Conservation (phyloP, 495 filamentous ascomycete species). For the Aspergillus cristatus region DNA sequence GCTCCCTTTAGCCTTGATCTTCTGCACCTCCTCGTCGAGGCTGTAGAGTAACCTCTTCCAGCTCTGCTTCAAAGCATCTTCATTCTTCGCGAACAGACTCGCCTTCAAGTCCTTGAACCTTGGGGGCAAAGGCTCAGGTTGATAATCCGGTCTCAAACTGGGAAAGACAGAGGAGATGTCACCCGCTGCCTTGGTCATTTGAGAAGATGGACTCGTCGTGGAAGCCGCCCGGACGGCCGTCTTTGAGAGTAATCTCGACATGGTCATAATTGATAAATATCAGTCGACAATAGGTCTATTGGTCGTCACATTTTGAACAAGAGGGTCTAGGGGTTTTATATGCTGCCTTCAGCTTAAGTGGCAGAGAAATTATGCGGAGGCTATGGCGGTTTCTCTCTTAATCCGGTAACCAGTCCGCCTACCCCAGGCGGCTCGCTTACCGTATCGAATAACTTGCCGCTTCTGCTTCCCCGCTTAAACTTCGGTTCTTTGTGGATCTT, state of each 20-base stretch:
- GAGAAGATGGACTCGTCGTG: conserved; percentile 20
- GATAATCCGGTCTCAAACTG: conserved; percentile 58
- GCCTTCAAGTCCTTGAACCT: conserved; percentile 72
- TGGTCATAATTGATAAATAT: conserved; percentile 13
- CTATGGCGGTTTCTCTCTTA: neutral
- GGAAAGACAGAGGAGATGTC: conserved; percentile 82
- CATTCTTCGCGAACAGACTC: conserved; percentile 51
- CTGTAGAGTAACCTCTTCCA: conserved; percentile 63
- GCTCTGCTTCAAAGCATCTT: conserved; percentile 49
- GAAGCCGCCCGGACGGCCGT: conserved; percentile 27
- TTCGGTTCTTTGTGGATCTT: too few species aligned
- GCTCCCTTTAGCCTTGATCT: conserved; percentile 40
- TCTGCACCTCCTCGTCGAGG: conserved; percentile 40
- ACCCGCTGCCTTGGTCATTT: conserved; percentile 44
- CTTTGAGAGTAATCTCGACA: conserved; percentile 25
- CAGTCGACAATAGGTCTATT: too few species aligned
- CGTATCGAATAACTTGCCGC: neutral
- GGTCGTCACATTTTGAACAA: too few species aligned
- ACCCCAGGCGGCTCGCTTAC: neutral
- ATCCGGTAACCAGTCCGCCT: neutral
- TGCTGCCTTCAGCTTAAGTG: neutral
- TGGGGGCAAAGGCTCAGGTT: conserved; percentile 53
- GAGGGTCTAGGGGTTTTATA: neutral
- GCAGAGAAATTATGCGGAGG: conserved; percentile 1
- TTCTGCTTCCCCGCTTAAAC: too few species aligned